Percentiles rank a stretch among this genome's conserved stretches.
Conservation (phyloP, 1,139 yeast species). For the Zygosaccharomyces sapae region DNA sequence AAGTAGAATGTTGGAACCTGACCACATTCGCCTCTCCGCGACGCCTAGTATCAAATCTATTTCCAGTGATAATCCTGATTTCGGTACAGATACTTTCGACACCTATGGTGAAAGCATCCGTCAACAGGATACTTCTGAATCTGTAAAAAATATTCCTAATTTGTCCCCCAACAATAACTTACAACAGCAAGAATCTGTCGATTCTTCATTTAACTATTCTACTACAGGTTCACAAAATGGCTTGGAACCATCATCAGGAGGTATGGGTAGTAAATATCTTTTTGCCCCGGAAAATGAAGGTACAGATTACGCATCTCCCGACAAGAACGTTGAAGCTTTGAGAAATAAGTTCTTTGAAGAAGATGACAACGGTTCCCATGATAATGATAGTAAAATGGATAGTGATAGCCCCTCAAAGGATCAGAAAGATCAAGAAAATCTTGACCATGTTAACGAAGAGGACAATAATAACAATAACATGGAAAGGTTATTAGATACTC, state of each 20-base stretch:
- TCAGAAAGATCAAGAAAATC: neutral
- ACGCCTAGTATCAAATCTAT: conserved; percentile 28
- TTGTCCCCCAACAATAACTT: neutral
- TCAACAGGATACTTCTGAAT: neutral
- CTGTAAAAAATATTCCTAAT: neutral
- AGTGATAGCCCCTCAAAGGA: neutral
- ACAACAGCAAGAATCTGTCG: conserved; percentile 8
- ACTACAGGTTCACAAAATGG: conserved; percentile 5
- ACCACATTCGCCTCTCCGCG: conserved; percentile 17
- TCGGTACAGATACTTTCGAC: conserved; percentile 5
- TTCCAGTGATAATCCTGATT: conserved; percentile 16
- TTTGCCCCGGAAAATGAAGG: conserved; percentile 31
- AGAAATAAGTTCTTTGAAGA: conserved; percentile 30
- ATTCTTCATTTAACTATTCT: conserved; percentile 12
- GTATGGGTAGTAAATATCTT: conserved; percentile 25
- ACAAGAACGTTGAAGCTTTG: conserved; percentile 31
- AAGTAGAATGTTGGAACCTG: neutral
- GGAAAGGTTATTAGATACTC: conserved; percentile 6
- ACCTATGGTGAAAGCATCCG: neutral
- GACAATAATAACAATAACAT: neutral
- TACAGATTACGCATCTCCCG: conserved; percentile 32
- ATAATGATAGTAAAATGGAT: conserved; percentile 2
- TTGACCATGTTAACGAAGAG: conserved; percentile 1
- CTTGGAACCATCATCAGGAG: conserved; percentile 10
- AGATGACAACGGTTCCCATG: conserved; percentile 16